Conservation (phyloP, 345 rosid species). For the Salix arbutifolia region DNA sequence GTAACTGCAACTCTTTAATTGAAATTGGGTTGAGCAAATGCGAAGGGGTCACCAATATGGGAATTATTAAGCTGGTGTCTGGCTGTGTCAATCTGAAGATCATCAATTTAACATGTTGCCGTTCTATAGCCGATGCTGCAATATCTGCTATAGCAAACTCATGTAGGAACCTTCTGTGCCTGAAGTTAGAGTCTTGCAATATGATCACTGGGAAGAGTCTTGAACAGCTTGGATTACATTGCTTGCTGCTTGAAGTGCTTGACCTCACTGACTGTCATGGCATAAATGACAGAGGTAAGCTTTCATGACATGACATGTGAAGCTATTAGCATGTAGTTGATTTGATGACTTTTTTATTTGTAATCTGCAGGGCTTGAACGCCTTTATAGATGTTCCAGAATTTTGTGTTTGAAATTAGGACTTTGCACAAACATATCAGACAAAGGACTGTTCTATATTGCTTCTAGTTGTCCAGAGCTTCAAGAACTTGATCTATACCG, state of each 20-base stretch:
- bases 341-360: background rate
- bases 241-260: conserved; percentile 60
- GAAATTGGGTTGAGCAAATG: conserved; percentile 83
- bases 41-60: conserved; percentile 49
- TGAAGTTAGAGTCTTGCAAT: conserved; percentile 79
- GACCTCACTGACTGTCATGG: conserved; percentile 85
- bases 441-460: conserved; percentile 62
- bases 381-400: conserved; percentile 63
- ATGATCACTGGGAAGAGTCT: conserved; percentile 80
- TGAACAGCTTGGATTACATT: conserved; percentile 54
- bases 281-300: conserved; percentile 65
- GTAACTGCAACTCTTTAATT: conserved; percentile 49
- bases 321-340: background rate
- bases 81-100: conserved; percentile 54
- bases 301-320: background rate
- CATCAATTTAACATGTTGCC: conserved; percentile 69
- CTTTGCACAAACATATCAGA: conserved; percentile 65
- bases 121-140: conserved; percentile 62
- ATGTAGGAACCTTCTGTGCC: conserved; percentile 59
- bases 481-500: conserved; percentile 79
- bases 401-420: conserved; percentile 64
- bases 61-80: conserved; percentile 55
- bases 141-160: conserved; percentile 63
- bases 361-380: conserved; percentile 61
- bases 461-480: conserved; percentile 59